A percentile compares a stretch with the other conserved stretches of the same genome.
Evolutionary conservation across 331 rosid genomes (phyloP).

Genomic region (Cydonia oblonga): DNA sequence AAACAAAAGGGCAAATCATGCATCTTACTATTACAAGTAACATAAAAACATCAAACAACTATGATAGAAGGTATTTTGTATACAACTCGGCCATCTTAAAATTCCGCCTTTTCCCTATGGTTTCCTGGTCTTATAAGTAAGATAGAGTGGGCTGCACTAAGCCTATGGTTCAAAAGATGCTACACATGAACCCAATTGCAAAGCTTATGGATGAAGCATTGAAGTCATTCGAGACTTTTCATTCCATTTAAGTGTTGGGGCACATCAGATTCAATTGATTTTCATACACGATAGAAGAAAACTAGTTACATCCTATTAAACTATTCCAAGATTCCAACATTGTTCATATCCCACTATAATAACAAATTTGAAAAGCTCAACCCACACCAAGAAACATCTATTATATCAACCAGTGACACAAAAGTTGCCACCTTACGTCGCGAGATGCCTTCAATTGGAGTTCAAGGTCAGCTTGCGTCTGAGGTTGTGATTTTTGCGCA

Average conservation of each 20-base stretch:
- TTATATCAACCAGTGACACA: slow-evolving; percentile 56
- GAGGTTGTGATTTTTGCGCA: slow-evolving; percentile 35
- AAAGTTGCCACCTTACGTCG: slow-evolving; percentile 92
- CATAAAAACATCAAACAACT: background rate
- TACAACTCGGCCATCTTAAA: too few species aligned
- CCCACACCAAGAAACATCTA: slow-evolving; percentile 11
- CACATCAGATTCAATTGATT: background rate
- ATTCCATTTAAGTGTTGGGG: background rate
- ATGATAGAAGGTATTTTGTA: background rate
- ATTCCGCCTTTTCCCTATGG: background rate
- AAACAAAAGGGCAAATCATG: slow-evolving; percentile 20
- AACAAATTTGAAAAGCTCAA: background rate
- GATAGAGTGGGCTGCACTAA: background rate
- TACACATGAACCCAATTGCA: background rate
- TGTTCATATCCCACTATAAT: background rate
- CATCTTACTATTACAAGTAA: slow-evolving; percentile 4
- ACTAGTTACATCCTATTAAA: background rate
- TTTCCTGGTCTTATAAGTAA: background rate
- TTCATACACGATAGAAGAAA: background rate
- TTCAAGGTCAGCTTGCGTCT: slow-evolving; percentile 55
- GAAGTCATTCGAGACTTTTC: background rate
- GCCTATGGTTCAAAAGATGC: background rate
- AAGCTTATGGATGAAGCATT: background rate
- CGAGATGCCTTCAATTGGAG: slow-evolving; percentile 98
- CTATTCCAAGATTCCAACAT: background rate